Conservation (phyloP, 192 early-diverging fungal species). For the Gaertneriomyces sp. region DNA sequence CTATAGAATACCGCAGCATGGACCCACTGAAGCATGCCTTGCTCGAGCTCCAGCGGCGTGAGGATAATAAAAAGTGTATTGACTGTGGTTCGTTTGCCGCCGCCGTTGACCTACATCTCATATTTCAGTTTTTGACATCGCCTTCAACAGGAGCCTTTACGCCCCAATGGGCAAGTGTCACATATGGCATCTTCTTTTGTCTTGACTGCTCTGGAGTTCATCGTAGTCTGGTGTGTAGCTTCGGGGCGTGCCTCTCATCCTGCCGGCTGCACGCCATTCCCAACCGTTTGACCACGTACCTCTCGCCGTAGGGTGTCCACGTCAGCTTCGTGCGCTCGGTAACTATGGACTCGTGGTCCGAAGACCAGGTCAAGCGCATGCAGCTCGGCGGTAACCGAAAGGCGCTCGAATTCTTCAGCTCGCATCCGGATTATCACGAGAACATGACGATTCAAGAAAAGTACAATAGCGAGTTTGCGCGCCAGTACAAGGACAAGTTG, state of each 20-base stretch:
- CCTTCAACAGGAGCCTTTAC: slow-evolving; percentile 8
- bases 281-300: too few relatives aligned
- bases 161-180: slow-evolving; percentile 80
- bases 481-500: slow-evolving; percentile 86
- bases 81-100: slow-evolving; percentile 71
- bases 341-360: slow-evolving; percentile 96
- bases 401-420: slow-evolving; percentile 79
- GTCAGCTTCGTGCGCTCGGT: slow-evolving; percentile 95
- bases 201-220: slow-evolving; percentile 91
- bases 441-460: slow-evolving; percentile 30
- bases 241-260: slow-evolving; percentile 44
- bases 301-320: slow-evolving; percentile 40
- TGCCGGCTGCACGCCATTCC: background rate
- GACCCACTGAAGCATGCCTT: slow-evolving; percentile 29
- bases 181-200: slow-evolving; percentile 94
- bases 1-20: slow-evolving; percentile 2
- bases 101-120: background rate
- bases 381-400: slow-evolving; percentile 84
- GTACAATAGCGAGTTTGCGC: slow-evolving; percentile 72
- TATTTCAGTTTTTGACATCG: slow-evolving; percentile 11
- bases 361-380: slow-evolving; percentile 95
- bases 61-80: slow-evolving; percentile 65
- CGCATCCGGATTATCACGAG: slow-evolving; percentile 46
- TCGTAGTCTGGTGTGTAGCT: slow-evolving; percentile 73
- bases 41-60: slow-evolving; percentile 28